phyloP scores from a whole-genome alignment of 129 eudicot species.

The Chrysanthemum makinoi region DNA sequence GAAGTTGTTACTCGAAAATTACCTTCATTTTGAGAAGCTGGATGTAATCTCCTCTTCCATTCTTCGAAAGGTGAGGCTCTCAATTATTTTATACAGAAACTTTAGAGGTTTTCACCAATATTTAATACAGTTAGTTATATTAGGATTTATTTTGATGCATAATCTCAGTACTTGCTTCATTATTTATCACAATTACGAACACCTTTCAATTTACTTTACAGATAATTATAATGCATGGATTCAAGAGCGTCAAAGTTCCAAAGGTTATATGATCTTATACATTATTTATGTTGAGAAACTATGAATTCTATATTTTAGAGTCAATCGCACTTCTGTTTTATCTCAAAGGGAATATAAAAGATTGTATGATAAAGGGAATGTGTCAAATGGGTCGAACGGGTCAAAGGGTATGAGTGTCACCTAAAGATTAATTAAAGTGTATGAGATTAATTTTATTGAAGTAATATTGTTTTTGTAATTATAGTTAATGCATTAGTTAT shows the following conservation, averaged over 20 bases:
- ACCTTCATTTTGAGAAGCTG: slow-evolving; percentile 36
- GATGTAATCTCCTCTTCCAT: slow-evolving; percentile 19
- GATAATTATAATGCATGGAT: slow-evolving; percentile 43
- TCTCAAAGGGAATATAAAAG: too few relatives aligned
- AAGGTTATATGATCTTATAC: slow-evolving; percentile 31
- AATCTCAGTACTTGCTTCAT: slow-evolving; percentile 2
- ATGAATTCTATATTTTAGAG: slow-evolving; percentile 6
- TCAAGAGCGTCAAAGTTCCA: slow-evolving; percentile 24
- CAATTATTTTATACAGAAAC: neutral
- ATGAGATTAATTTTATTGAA: neutral
- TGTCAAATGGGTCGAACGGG: neutral
- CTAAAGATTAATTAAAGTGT: too few relatives aligned
- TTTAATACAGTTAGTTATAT: too few relatives aligned
- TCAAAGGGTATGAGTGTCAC: neutral
- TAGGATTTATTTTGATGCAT: too few relatives aligned
- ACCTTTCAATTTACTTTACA: slow-evolving; percentile 20
- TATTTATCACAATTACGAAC: neutral
- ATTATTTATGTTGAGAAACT: neutral
- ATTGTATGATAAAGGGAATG: too few relatives aligned
- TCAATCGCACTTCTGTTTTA: too few relatives aligned
- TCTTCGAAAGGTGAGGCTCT: slow-evolving; percentile 28
- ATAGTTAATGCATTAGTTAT: neutral
- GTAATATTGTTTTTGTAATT: neutral
- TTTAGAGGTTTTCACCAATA: too few relatives aligned
- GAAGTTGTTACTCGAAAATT: slow-evolving; percentile 29